Evolutionary conservation across 1,139 yeast genomes (phyloP), one percentile per base, ranked within the genome.

Genomic region (Arxiozyma slooffiae): DNA sequence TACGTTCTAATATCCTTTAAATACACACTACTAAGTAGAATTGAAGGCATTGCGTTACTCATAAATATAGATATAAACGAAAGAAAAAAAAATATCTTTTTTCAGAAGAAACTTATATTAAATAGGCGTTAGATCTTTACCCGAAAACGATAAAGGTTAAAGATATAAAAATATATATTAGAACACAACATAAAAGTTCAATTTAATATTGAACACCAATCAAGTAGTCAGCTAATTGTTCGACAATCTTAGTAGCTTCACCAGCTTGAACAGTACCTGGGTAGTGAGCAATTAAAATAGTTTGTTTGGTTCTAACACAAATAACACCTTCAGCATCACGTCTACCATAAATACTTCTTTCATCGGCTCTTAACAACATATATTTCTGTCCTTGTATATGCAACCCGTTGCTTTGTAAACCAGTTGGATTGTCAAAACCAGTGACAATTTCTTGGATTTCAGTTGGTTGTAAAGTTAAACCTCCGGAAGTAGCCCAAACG

Each of bases 191-290:
- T n/a, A 17, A 36, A 20, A 18, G n/a, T 26, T 38, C 38, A 20
- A 16, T 34, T 47, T 77, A 90, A 70, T 86, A 90, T 53, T 88
- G 87, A 52, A 84, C 92, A 62, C 89, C 74, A 66, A 90, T 88
- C 72, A 92, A 79, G 67, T 92, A 90, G 68, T 90, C 97, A 44
- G 96, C 97, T 72, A 92, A 78, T 67, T 88, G 90, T 70, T 92
- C 98, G 52, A 90, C 96, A 57, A 89, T 84, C 61, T 85, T 80
- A 55, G 97, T 85, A 52, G 98, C 98, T 66, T 87, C 96, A 59
- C 96, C 96, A 36, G 97, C 89, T 67, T 83, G 94, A 48, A 87
- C 82, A 52, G 88, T 88, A 20, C 82, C 78, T 16, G 97, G 96
- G 68, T 92, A 94, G 70, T 92, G 97, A n/a, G 94, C 97, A 64